Base-by-base conservation (phyloP, 2,329 filamentous ascomycete genomes). In the Botrytis pseudocinerea region DNA sequence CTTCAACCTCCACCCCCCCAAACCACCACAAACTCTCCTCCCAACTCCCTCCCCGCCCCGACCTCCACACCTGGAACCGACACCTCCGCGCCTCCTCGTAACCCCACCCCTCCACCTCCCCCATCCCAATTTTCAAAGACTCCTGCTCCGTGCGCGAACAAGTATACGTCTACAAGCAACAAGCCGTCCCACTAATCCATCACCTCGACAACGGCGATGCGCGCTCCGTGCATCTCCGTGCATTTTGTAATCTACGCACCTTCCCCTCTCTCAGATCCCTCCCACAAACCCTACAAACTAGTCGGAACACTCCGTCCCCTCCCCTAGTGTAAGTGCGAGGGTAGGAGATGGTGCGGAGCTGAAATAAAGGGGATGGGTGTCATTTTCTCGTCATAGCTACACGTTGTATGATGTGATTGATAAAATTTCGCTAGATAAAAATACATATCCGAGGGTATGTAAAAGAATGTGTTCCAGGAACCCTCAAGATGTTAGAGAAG, bases 81-180 rank as follows among this genome's bases (percentile, higher is more conserved):
- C 35, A 20, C 4, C 59, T 57, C 35, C 59, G 60, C 20, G 18
- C 59, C 16, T 59, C 25, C 12, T 16, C 64, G 18, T 65, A 73
- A 35, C 5, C 32, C 10, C 2, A 18, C 44, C 4, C 48, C n/a
- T 28, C 71, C 32, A 18, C 40, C 25, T 20, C 65, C 44, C 44
- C 42, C 25, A 46, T 70, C 22, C 59, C 48, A 35, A 25, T 54
- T 2, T 70, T 70, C 44, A 51, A 64, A 59, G 60, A 63, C 38
- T 46, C 59, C 28, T 61, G 63, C 54, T 20, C 20, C n/a, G 4
- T 73, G 14, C 71, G 64, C 32, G 71, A 73, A 62, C 42, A 63
- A 63, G 71, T 73, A 8, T 73, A n/a, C 54, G 71, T 73, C 1
- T 18, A 69, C 28, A 57, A 73, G 68, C 63, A 72, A 61, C 48